Evolutionary conservation across 768 basidiomycete genomes (phyloP), one percentile per base, ranked within the genome.

Genomic region (Hortiboletus campestris): DNA sequence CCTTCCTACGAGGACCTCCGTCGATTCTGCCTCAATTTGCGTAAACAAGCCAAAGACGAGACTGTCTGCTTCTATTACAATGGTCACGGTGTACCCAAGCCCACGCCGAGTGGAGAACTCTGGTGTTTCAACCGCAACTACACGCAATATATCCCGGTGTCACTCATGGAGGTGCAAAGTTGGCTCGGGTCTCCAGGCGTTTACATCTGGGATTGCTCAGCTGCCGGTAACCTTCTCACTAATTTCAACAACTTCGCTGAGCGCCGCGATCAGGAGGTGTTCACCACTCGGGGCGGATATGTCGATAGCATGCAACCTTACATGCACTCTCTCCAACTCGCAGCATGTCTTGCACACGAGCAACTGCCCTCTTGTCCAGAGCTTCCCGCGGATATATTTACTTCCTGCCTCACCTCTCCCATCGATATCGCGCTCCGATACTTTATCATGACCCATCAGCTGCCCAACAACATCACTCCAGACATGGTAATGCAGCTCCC

Each of bases 71-170:
- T 98, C 73, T 93, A 98, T 73, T 99, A 98, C 75, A 99, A 98
- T 60, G 97, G 97, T 3, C 97, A 98, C 59, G 97, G 97, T 22
- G 97, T 99, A 20, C 96, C 96, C 2, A 95, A 92, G 66, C 97
- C 97, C 12, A 98, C 97, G 0, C 79, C 90, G 0, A 94, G 91
- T 59, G 91, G 97, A 22, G 97, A 99, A 72, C 80, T 99, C 49
- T 99, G 97, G 97, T 95, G 97, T 53, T 99, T 99, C 78, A 98
- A 99, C 72, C 81, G 86, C 65, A 89, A 85, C 62, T 98, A 98
- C 71, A 98, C 97, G 0, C 96, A 99, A 72, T 99, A 99, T 67
- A 98, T 98, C 56, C 97, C 97, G 0, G 90, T 98, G 12, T 94
- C 93, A 17, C 77, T 99, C 41, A 88, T 88, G 70, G 97, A 99